Base-by-base conservation (phyloP, 768 basidiomycete genomes). In the Coprinopsis strossmayeri region DNA sequence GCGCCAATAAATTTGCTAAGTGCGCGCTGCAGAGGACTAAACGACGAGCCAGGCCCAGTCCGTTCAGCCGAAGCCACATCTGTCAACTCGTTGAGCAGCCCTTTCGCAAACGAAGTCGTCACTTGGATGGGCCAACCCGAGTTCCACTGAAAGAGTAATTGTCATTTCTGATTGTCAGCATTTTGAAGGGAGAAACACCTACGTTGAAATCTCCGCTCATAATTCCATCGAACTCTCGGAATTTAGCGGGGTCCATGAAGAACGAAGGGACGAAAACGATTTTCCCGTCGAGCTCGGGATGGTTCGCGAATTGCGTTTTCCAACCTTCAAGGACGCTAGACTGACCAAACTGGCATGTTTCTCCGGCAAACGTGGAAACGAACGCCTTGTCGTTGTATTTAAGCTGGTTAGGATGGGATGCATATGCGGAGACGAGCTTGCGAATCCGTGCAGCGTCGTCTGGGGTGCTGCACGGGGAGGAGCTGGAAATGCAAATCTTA, bases 51-150 rank as follows among this genome's bases (percentile, higher is more conserved):
- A n/a, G n/a, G n/a, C n/a, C n/a, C n/a, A n/a, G n/a, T n/a, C n/a
- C n/a, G n/a, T n/a, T n/a, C n/a, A n/a, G n/a, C n/a, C n/a, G n/a
- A n/a, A n/a, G n/a, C n/a, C 17, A 20, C 35, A 34, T 30, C 24
- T 15, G 21, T 18, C 20, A 59, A 35, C 38, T 53, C 46, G 47
- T 59, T 45, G 46, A 66, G 27, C 45, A 64, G 57, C n/a, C 62
- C 55, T 32, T 67, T 56, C 7, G 68, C 70, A 46, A 69, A 71
- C 23, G 63, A 59, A 7, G 67, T 62, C 3, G 72, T 82, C 10
- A 86, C 62, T 62, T 82, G 62, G 51, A 73, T 73, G 2, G 90
- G 87, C 90, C 90, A 92, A 30, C 72, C 90, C 23, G 76, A 75
- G 61, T 92, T 87, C 84, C 84, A 92, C 79, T 84, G 40, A n/a